Evolutionary conservation across 495 filamentous ascomycete species (phyloP), one percentile per base, ranked within the genome.

Genomic region (Penicillium paradoxum): DNA sequence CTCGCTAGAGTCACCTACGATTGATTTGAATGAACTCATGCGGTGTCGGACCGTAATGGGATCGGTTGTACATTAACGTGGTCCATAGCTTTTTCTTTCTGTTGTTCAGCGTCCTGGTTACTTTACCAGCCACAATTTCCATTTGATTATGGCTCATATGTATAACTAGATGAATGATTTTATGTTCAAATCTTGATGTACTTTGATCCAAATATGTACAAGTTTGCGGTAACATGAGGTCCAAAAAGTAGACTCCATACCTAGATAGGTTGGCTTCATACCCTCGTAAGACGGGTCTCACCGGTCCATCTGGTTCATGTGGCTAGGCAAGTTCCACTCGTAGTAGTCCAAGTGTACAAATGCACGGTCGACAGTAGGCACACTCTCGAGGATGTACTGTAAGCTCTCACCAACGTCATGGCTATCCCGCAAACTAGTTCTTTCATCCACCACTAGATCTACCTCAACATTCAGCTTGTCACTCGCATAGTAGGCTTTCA

Each of bases 391-490:
- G 46, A 95, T 89, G 69, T 96, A 96, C 68, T 93, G 87, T 68
- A 97, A 65, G 56, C 84, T 89, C 73, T 97, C 91, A 5, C 87
- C 87, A 50, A 97, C 69, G 67, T 97, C 91, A 64, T 97, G 91
- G 53, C 84, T 88, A 71, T 97, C 91, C 32, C 85, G 82, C 41
- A 97, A 66, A 50, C 80, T 86, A 45, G 83, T 92, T 42, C 77
- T 78, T 51, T 88, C 86, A 57, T 93, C 89, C 24, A 97, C 73
- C 18, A 97, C 87, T 25, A 96, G 81, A 61, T 88, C 84, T 9
- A 86, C 82, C 61, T 95, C 91, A 3, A 95, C 89, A 56, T 89
- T 95, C 14, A 97, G 76, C 68, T 91, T 88, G 57, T 97, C 91
- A 7, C 91, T 91, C 0, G 86, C 81, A 60, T 96, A 90, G 63